phyloP scores from a whole-genome alignment of 2,329 filamentous ascomycete species.

The Colletotrichum cordylinicola region DNA sequence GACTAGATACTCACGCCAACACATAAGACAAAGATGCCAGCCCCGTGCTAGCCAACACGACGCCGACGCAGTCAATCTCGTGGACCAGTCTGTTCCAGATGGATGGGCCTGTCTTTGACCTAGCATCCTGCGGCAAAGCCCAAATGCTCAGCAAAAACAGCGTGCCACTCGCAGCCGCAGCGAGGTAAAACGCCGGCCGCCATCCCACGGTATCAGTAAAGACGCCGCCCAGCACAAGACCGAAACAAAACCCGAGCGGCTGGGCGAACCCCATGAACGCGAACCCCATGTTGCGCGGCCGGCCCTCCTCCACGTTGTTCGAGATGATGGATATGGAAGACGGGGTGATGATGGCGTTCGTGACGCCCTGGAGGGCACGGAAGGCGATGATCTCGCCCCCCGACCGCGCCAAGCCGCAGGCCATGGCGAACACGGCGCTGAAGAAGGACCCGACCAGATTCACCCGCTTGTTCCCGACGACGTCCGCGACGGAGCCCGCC shows the following conservation, averaged over 20 bases:
- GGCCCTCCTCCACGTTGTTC: neutral
- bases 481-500: constrained; percentile 6
- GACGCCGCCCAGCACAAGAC: neutral
- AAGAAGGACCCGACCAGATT: constrained; percentile 6
- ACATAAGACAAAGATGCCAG: neutral
- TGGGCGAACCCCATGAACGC: constrained; percentile 24
- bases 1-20: neutral
- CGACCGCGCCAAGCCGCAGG: neutral
- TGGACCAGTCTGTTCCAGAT: neutral
- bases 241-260: neutral
- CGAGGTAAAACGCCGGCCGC: constrained; percentile 1
- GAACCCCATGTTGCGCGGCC: constrained; percentile 35
- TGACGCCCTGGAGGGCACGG: neutral
- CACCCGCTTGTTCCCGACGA: neutral
- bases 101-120: constrained; percentile 29
- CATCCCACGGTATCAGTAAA: neutral
- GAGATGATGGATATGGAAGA: constrained; percentile 6
- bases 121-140: constrained; percentile 48
- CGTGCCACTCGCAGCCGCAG: constrained; percentile 34
- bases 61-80: constrained; percentile 7
- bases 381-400: constrained; percentile 7
- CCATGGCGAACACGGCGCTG: neutral
- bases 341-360: constrained; percentile 1
- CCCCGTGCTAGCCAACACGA: neutral
- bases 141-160: constrained; percentile 44